Evolutionary conservation across 129 eudicot species (phyloP).

Genomic region (Smallanthus sonchifolius): DNA sequence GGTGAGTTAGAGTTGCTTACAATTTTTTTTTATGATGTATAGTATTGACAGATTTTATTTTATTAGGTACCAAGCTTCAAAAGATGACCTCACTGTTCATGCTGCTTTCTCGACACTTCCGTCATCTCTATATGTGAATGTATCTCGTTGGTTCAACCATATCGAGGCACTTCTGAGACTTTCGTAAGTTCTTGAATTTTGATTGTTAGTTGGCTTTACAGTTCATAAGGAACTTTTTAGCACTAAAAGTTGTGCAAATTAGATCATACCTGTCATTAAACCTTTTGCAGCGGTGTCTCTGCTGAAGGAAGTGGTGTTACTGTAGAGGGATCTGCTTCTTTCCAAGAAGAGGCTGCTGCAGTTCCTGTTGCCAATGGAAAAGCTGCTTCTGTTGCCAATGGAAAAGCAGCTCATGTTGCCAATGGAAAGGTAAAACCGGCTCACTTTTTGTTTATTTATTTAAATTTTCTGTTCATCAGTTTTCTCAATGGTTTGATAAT

Average conservation of each 20-base stretch:
- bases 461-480: neutral
- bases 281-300: slow-evolving; percentile 60
- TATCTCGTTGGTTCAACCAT: slow-evolving; percentile 81
- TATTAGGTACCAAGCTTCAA: slow-evolving; percentile 84
- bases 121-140: slow-evolving; percentile 66
- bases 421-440: slow-evolving; percentile 45
- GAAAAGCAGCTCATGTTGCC: slow-evolving; percentile 60
- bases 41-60: neutral
- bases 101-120: slow-evolving; percentile 63
- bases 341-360: slow-evolving; percentile 49
- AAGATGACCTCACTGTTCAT: slow-evolving; percentile 78
- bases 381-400: too few species aligned
- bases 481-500: neutral
- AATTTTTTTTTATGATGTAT: neutral
- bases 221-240: neutral
- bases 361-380: slow-evolving; percentile 49
- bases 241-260: neutral
- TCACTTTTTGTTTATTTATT: neutral
- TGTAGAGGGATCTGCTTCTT: slow-evolving; percentile 65
- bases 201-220: neutral
- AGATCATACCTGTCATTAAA: neutral
- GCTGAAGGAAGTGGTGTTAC: slow-evolving; percentile 90
- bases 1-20: slow-evolving; percentile 35
- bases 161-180: slow-evolving; percentile 85
- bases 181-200: slow-evolving; percentile 50